Evolutionary conservation across 805 yeast genomes (phyloP).

Genomic region (Tetrapisispora taiwanensis): DNA sequence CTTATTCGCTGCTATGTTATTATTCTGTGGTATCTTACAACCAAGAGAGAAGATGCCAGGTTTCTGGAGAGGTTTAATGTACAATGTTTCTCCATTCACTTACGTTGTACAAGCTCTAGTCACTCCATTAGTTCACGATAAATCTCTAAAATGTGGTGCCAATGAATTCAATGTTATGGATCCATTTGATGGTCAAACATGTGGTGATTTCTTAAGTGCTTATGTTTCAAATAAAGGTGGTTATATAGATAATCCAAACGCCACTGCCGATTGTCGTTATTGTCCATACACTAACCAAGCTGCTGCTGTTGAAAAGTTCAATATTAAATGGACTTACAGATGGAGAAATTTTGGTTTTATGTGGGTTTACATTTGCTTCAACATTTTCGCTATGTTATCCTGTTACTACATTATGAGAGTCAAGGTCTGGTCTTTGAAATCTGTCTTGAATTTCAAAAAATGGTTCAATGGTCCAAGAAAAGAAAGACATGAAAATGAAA

Average conservation of each 20-base stretch:
- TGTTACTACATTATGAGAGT: slow-evolving; percentile 32
- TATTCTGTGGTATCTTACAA: slow-evolving; percentile 45
- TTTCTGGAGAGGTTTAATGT: slow-evolving; percentile 40
- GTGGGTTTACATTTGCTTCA: slow-evolving; percentile 35
- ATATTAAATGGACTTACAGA: slow-evolving; percentile 36
- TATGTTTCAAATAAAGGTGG: slow-evolving; percentile 34
- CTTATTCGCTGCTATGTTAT: slow-evolving; percentile 43
- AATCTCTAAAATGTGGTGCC: slow-evolving; percentile 30
- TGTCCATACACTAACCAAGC: slow-evolving; percentile 54
- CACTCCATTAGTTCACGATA: slow-evolving; percentile 32
- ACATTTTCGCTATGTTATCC: slow-evolving; percentile 31
- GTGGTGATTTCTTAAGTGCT: slow-evolving; percentile 35
- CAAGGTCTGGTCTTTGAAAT: slow-evolving; percentile 28
- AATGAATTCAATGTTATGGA: slow-evolving; percentile 32
- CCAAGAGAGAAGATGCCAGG: slow-evolving; percentile 36
- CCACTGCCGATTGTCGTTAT: slow-evolving; percentile 47
- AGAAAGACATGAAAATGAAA: slow-evolving; percentile 40
- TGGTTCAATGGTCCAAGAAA: slow-evolving; percentile 35
- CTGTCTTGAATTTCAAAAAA: slow-evolving; percentile 31
- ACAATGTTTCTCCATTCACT: slow-evolving; percentile 38
- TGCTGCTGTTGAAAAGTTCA: slow-evolving; percentile 40
- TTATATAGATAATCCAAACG: slow-evolving; percentile 33
- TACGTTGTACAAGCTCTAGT: slow-evolving; percentile 38
- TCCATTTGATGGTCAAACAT: slow-evolving; percentile 40
- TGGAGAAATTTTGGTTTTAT: slow-evolving; percentile 61